Evolutionary conservation across 441 rosid genomes (phyloP).

Genomic region (Mallotus japonicus): DNA sequence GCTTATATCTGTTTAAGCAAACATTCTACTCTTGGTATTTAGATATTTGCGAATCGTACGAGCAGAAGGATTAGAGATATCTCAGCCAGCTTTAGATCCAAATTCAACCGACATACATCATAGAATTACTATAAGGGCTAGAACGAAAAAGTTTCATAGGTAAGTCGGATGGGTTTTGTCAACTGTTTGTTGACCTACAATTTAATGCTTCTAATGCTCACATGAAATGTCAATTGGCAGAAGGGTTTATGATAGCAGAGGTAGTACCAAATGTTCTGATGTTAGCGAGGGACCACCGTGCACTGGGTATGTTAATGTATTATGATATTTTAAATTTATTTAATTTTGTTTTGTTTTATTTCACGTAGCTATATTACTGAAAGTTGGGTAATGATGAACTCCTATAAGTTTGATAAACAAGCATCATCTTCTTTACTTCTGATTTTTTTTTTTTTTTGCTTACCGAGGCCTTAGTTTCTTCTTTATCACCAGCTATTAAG

Average conservation of each 20-base stretch:
- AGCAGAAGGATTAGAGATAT: slow-evolving; percentile 87
- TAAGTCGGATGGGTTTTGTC: slow-evolving; percentile 21
- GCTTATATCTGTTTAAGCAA: neutral
- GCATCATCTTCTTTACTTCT: neutral
- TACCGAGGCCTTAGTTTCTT: neutral
- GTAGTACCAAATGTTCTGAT: slow-evolving; percentile 66
- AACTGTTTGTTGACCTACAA: slow-evolving; percentile 4
- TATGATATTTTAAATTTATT: neutral
- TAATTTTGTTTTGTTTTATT: neutral
- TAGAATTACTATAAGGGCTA: slow-evolving; percentile 78
- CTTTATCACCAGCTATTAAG: neutral
- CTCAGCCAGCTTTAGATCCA: slow-evolving; percentile 93
- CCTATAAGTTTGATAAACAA: no score
- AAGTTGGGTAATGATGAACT: neutral
- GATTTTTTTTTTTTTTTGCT: neutral
- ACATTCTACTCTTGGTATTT: slow-evolving; percentile 4
- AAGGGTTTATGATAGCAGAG: slow-evolving; percentile 75
- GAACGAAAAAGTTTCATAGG: slow-evolving; percentile 71
- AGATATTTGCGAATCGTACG: slow-evolving; percentile 79
- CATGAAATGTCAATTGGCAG: slow-evolving; percentile 43
- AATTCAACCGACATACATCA: slow-evolving; percentile 93
- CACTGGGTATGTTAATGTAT: slow-evolving; percentile 61
- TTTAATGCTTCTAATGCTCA: slow-evolving; percentile 24
- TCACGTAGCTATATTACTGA: neutral
- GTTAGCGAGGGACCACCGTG: slow-evolving; percentile 90